phyloP scores from a whole-genome alignment of 768 basidiomycete genomes.

The Tulasnella calospora region DNA sequence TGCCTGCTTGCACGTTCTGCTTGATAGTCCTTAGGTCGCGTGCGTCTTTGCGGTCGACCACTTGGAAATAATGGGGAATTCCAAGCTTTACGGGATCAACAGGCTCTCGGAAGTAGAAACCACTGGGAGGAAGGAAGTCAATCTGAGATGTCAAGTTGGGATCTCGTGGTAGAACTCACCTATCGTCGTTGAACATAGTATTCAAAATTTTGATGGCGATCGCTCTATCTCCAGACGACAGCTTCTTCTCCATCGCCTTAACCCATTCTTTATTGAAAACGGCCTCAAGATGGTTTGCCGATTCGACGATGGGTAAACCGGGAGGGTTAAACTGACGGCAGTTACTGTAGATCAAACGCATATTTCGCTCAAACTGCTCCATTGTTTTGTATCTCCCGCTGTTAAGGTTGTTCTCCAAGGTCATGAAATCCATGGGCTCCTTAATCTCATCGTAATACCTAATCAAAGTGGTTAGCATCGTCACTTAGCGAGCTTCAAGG shows the following conservation, averaged over 20 bases:
- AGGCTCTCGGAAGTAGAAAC: constrained; percentile 64
- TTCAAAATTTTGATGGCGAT: constrained; percentile 66
- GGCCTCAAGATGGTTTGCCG: constrained; percentile 69
- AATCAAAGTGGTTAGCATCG: neutral
- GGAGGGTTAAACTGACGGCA: constrained; percentile 91
- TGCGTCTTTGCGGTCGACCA: constrained; percentile 79
- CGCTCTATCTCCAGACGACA: constrained; percentile 75
- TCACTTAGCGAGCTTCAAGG: neutral
- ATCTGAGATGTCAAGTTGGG: constrained; percentile 29
- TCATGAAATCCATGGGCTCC: constrained; percentile 90
- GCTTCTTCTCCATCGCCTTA: constrained; percentile 64
- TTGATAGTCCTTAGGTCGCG: constrained; percentile 82
- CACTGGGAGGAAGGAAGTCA: constrained; percentile 29
- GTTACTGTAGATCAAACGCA: constrained; percentile 79
- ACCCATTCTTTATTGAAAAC: constrained; percentile 83
- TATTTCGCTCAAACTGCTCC: constrained; percentile 75
- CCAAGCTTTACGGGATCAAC: constrained; percentile 81
- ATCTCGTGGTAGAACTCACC: constrained; percentile 42
- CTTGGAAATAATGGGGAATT: constrained; percentile 83
- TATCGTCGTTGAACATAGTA: constrained; percentile 59
- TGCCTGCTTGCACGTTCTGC: constrained; percentile 72
- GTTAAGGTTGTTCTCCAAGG: constrained; percentile 64
- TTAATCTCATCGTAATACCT: constrained; percentile 91
- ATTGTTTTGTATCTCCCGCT: constrained; percentile 67
- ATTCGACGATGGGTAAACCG: constrained; percentile 64